Evolutionary conservation across 2,329 filamentous ascomycete genomes (phyloP), one percentile per base, ranked within the genome.

Genomic region (Alternaria arborescens): DNA sequence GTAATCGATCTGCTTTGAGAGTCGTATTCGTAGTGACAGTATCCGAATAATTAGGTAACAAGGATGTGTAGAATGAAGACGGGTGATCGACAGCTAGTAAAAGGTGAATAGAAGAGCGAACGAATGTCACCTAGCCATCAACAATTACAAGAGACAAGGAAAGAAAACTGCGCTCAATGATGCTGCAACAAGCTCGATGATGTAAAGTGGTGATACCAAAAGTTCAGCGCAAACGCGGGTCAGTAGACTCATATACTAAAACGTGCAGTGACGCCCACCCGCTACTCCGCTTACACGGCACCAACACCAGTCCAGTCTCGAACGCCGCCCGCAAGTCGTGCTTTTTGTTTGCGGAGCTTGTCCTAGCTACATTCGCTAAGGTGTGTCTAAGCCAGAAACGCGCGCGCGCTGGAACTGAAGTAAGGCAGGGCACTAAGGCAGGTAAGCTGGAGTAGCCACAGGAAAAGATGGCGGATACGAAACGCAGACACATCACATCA

Each of bases 201-300:
- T 52, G 44, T 28, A 58, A 52, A 43, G 38, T 46, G 52, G 24
- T 32, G 16, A 36, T 50, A n/a, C 5, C 14, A 36, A 36, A 34
- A 48, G 30, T 16, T 38, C 20, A 50, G 46, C 30, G 30, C 46
- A 53, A 58, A 57, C 46, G 52, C 24, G 58, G 64, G 60, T 47
- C 58, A 62, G 51, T 61, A 56, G 59, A 61, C 57, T 70, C 64
- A 67, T 68, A 70, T 70, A 70, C 58, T 55, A 51, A 32, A 55
- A 18, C 34, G 54, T 42, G 59, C 60, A 55, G 60, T 50, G 28
- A 61, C 8, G 58, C 59, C 18, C 59, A 47, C 59, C 22, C 50
- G 36, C 22, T 50, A 52, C 38, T 32, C 44, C 46, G 50, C 50
- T 64, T 56, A 32, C 24, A 57, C 60, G 63, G 63, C 32, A 64